Evolutionary conservation across 2,329 filamentous ascomycete genomes (phyloP).

Genomic region (Colletotrichum sp.): DNA sequence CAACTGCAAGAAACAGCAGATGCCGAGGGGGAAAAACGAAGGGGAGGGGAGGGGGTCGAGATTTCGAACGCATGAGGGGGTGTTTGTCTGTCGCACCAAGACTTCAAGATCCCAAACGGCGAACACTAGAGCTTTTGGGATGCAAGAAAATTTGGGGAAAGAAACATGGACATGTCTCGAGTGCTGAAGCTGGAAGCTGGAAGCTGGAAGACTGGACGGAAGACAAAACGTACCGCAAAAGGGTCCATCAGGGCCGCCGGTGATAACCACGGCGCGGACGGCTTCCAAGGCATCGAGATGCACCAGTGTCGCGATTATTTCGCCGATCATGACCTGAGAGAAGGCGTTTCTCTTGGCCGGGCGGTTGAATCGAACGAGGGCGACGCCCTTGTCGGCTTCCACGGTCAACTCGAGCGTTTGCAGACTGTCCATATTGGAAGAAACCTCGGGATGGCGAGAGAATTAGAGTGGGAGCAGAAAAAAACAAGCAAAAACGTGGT

Average conservation of each 20-base stretch:
- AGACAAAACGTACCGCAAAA: slow-evolving; percentile 39
- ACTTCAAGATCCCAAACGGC: neutral
- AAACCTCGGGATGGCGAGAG: neutral
- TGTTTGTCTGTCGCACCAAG: neutral
- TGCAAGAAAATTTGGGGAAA: neutral
- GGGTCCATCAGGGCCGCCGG: slow-evolving; percentile 34
- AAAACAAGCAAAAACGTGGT: neutral
- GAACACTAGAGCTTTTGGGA: neutral
- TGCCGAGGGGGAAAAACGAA: neutral
- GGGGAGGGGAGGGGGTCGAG: neutral
- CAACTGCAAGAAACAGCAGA: neutral
- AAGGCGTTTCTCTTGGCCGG: slow-evolving; percentile 65
- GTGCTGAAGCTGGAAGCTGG: neutral
- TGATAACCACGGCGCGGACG: slow-evolving; percentile 42
- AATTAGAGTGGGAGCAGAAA: neutral
- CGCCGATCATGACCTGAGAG: slow-evolving; percentile 53
- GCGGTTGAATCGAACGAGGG: slow-evolving; percentile 37
- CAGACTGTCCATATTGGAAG: slow-evolving; percentile 13
- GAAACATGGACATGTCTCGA: neutral
- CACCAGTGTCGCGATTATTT: slow-evolving; percentile 37
- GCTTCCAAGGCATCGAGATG: slow-evolving; percentile 17
- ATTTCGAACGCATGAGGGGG: neutral
- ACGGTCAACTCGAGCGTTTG: slow-evolving; percentile 9
- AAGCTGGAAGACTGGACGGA: neutral
- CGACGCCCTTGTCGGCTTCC: slow-evolving; percentile 14